Base-by-base conservation (phyloP, 2,329 filamentous ascomycete species). In the Rugonectria rugulosa region DNA sequence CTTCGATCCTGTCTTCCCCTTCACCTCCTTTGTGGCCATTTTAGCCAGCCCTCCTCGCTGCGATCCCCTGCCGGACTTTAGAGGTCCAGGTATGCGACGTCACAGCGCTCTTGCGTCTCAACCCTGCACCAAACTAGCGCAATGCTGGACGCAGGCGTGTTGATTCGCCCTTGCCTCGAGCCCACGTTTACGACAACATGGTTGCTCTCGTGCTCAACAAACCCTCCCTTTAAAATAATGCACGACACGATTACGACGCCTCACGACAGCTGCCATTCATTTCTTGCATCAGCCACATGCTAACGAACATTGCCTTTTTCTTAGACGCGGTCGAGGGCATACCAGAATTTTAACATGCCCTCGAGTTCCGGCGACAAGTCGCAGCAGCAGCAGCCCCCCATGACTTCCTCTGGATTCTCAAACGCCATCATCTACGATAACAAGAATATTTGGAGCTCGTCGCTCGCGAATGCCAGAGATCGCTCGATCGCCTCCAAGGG, bases 401-500 rank as follows among this genome's bases (percentile, higher is more conserved):
- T 40, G 36, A 20, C 57, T 44, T 61, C 53, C 74, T 77, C 78
- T 73, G 70, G 70, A 46, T 76, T 76, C 59, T 50, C 66, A 27
- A 65, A 66, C 61, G 64, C 73, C 38, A 67, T 65, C 64, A 59
- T 80, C 67, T 77, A 75, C 47, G 57, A 70, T 7, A 70, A 68
- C 50, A 65, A 63, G 32, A 71, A 66, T 57, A 74, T 75, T 54
- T 75, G 73, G 71, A 78, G 78, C 14, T 75, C 80, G 56, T 75
- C 67, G 44, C 58, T 66, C 40, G 66, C 73, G 73, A 69, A 75
- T 74, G 56, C 77, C 73, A 65, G 82, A 80, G 59, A 70, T 47
- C 68, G 68, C 38, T 68, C 74, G 41, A 71, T 74, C 31, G 75
- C 73, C 42, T 72, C 79, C 44, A 77, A 77, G 77, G 82, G 83